These are phyloP conservation scores for Sclerotiophoma versabilis DNA, from an alignment of 2,329 filamentous ascomycete genomes.

Conservation along the genomic window DNA sequence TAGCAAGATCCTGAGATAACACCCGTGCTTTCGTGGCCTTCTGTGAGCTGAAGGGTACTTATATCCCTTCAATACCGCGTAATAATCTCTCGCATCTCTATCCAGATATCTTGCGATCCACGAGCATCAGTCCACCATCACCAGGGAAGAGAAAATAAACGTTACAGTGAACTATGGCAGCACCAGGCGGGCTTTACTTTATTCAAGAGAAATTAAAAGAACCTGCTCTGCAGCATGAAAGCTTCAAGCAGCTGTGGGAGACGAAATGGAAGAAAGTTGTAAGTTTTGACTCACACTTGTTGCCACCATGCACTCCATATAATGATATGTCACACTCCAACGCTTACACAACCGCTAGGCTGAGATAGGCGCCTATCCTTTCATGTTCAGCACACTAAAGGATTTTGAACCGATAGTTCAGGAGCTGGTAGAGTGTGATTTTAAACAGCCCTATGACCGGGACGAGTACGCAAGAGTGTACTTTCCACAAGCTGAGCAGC, in stretches of 20 bases:
- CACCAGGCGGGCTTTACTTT: constrained; percentile 52
- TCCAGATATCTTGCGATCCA: no score
- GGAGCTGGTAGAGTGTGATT: constrained; percentile 65
- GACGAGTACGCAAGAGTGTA: constrained; percentile 69
- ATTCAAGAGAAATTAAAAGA: constrained; percentile 56
- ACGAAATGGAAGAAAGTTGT: constrained; percentile 76
- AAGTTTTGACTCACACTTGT: no score
- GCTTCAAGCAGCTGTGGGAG: constrained; percentile 66
- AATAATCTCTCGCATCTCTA: no score
- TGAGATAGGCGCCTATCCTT: constrained; percentile 70
- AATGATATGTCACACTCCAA: no score
- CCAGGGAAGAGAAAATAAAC: no score
- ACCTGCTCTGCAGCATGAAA: constrained; percentile 56
- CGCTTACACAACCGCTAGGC: no score
- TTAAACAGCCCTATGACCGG: constrained; percentile 70
- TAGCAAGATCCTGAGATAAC: no score
- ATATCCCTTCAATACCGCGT: no score
- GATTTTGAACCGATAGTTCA: constrained; percentile 75
- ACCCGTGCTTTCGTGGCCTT: no score
- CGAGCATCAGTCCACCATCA: no score
- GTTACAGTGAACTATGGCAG: constrained; percentile 48
- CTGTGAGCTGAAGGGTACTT: no score
- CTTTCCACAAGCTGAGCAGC: constrained; percentile 65
- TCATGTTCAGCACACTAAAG: constrained; percentile 72
- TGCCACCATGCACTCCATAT: no score